Evolutionary conservation across 2,329 filamentous ascomycete genomes (phyloP).

Genomic region (Ophiognomonia clavigignenti-juglandacearum): DNA sequence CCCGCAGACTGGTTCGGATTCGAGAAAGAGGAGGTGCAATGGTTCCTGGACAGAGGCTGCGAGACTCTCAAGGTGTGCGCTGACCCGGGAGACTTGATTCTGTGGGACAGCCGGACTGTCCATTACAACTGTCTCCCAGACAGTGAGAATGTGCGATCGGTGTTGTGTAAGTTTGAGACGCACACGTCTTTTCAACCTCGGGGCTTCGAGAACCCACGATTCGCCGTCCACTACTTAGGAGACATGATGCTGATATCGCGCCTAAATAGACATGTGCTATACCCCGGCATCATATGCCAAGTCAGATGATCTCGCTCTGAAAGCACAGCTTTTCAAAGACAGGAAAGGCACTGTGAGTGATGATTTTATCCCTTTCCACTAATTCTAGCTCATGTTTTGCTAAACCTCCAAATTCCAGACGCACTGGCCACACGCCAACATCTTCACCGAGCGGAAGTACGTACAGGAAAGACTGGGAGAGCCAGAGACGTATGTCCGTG

Average conservation of each 20-base stretch:
- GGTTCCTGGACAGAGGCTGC: conserved; percentile 26
- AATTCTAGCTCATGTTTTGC: too few species aligned
- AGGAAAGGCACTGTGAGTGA: not conserved
- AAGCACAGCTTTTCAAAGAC: conserved; percentile 1
- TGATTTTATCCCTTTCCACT: not conserved
- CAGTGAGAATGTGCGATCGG: conserved; percentile 2
- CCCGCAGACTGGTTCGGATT: conserved; percentile 27
- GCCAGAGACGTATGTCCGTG: not conserved
- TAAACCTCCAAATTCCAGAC: not conserved
- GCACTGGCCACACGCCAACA: conserved; percentile 6
- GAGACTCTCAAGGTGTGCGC: conserved; percentile 28
- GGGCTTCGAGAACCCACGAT: not conserved
- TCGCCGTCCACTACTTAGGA: not conserved
- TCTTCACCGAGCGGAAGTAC: not conserved
- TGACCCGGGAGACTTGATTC: conserved; percentile 31
- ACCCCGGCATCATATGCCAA: conserved; percentile 1
- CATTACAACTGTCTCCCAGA: conserved; percentile 22
- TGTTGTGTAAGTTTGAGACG: conserved; percentile 3
- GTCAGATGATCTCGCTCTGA: conserved; percentile 1
- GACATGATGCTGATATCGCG: not conserved
- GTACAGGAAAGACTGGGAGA: not conserved
- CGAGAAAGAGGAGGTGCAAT: conserved; percentile 26
- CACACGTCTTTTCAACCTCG: not conserved
- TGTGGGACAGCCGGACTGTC: conserved; percentile 31
- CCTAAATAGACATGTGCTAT: conserved; percentile 3